phyloP scores from a whole-genome alignment of 2,329 filamentous ascomycete species.

The Fonsecaea multimorphosa region DNA sequence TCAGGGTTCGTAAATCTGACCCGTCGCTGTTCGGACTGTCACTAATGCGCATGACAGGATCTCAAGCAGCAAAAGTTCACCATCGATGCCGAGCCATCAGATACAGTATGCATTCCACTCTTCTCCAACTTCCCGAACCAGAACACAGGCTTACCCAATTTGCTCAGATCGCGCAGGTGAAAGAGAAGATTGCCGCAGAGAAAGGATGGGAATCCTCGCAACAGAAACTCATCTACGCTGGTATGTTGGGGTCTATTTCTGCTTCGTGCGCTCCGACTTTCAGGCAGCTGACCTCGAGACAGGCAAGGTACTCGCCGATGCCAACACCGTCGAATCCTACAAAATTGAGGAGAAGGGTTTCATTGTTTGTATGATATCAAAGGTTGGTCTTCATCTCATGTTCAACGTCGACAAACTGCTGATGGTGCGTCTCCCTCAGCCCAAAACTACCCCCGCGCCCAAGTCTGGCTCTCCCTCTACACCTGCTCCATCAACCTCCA shows the following conservation, averaged over 20 bases:
- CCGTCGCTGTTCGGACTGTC: constrained; percentile 38
- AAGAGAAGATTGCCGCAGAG: constrained; percentile 88
- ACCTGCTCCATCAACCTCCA: constrained; percentile 48
- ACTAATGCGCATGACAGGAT: constrained; percentile 65
- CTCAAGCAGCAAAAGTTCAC: constrained; percentile 98
- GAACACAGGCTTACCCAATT: constrained; percentile 32
- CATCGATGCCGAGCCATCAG: constrained; percentile 90
- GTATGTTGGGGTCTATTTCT: constrained; percentile 57
- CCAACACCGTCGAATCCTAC: constrained; percentile 93
- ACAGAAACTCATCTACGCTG: constrained; percentile 98
- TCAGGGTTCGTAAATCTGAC: constrained; percentile 62
- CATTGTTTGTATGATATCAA: constrained; percentile 97
- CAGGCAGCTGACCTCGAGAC: constrained; percentile 27
- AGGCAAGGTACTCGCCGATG: constrained; percentile 99
- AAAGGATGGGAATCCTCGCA: constrained; percentile 91
- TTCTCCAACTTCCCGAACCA: not conserved
- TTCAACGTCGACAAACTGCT: constrained; percentile 7
- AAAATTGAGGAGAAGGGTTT: constrained; percentile 99
- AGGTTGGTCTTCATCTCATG: constrained; percentile 64
- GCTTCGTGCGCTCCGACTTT: not conserved
- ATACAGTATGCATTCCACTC: constrained; percentile 67
- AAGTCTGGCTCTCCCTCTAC: constrained; percentile 61
- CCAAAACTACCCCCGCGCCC: constrained; percentile 68
- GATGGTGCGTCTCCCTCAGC: constrained; percentile 55
- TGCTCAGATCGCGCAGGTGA: constrained; percentile 80